These are phyloP conservation scores for Pseudocercospora fijiensis DNA, from an alignment of 2,329 filamentous ascomycete genomes.

Conservation along the genomic window DNA sequence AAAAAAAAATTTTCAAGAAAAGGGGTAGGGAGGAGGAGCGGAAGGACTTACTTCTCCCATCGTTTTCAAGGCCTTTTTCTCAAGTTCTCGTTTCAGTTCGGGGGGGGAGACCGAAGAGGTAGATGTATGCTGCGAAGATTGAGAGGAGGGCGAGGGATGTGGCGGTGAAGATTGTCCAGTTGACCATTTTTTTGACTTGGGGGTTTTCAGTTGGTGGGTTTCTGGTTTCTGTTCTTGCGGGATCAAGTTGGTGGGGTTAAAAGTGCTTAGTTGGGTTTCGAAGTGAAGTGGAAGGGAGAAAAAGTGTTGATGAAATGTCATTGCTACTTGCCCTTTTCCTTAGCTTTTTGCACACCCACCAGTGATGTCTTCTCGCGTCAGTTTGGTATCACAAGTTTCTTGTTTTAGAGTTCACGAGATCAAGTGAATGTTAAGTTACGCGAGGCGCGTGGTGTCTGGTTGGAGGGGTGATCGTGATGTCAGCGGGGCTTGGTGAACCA, in stretches of 20 bases:
- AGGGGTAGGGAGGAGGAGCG: neutral
- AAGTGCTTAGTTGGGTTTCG: neutral
- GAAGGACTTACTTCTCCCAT: slow-evolving; percentile 45
- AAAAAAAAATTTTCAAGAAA: neutral
- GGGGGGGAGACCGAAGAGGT: slow-evolving; percentile 50
- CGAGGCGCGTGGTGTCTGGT: neutral
- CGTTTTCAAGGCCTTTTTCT: slow-evolving; percentile 49
- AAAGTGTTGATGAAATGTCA: neutral
- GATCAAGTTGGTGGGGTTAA: neutral
- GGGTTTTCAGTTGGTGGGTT: neutral
- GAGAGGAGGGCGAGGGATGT: slow-evolving; percentile 40
- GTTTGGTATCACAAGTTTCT: neutral
- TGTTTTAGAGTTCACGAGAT: slow-evolving; percentile 7
- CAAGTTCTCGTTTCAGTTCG: slow-evolving; percentile 48
- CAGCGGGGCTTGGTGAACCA: neutral
- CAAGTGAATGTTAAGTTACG: slow-evolving; percentile 7
- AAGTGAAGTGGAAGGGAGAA: neutral
- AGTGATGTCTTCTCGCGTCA: neutral
- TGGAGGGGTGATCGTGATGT: slow-evolving; percentile 3
- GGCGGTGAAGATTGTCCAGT: slow-evolving; percentile 27
- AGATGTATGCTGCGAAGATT: slow-evolving; percentile 43
- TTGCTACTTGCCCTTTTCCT: neutral
- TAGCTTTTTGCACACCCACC: neutral
- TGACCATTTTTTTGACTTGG: neutral
- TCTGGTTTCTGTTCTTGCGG: neutral